Percentiles rank a stretch among this genome's conserved stretches.
Evolutionary conservation across 2,329 filamentous ascomycete species (phyloP).

Genomic region (Fusarium nelsonii): DNA sequence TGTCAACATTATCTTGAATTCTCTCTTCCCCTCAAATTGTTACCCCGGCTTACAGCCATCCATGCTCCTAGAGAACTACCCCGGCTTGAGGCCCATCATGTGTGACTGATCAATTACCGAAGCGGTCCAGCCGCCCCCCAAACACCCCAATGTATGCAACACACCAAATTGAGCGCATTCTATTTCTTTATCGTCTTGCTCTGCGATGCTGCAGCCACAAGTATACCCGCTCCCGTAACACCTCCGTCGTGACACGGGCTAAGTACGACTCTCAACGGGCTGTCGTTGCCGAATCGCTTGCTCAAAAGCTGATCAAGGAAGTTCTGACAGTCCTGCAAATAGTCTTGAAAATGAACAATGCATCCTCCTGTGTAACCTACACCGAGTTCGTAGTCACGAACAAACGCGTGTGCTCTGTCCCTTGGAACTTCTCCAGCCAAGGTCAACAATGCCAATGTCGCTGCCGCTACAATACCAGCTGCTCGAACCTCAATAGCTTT

Average conservation of each 20-base stretch:
- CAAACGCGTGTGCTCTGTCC: slow-evolving; percentile 41
- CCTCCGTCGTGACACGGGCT: slow-evolving; percentile 72
- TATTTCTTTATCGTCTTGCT: slow-evolving; percentile 54
- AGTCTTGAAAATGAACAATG: slow-evolving; percentile 83
- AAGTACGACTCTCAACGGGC: slow-evolving; percentile 61
- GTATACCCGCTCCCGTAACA: slow-evolving; percentile 71
- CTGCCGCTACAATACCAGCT: slow-evolving; percentile 79
- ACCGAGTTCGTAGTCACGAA: slow-evolving; percentile 68
- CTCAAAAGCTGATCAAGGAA: slow-evolving; percentile 71
- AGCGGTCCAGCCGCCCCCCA: slow-evolving; percentile 40
- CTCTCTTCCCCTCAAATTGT: slow-evolving; percentile 20
- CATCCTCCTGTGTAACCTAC: slow-evolving; percentile 85
- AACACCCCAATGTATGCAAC: slow-evolving; percentile 31
- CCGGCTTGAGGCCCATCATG: slow-evolving; percentile 23
- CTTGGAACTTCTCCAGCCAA: slow-evolving; percentile 74
- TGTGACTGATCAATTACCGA: slow-evolving; percentile 38
- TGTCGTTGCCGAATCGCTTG: slow-evolving; percentile 45
- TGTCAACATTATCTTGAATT: slow-evolving; percentile 10
- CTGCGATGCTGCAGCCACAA: slow-evolving; percentile 61
- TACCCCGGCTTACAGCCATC: slow-evolving; percentile 28
- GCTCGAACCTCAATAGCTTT: slow-evolving; percentile 78
- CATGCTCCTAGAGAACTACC: slow-evolving; percentile 22
- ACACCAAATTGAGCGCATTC: slow-evolving; percentile 13
- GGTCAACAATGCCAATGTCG: slow-evolving; percentile 76
- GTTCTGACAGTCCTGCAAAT: slow-evolving; percentile 75